Conservation (phyloP, 1,139 yeast species). For the Kodamaea plutei region DNA sequence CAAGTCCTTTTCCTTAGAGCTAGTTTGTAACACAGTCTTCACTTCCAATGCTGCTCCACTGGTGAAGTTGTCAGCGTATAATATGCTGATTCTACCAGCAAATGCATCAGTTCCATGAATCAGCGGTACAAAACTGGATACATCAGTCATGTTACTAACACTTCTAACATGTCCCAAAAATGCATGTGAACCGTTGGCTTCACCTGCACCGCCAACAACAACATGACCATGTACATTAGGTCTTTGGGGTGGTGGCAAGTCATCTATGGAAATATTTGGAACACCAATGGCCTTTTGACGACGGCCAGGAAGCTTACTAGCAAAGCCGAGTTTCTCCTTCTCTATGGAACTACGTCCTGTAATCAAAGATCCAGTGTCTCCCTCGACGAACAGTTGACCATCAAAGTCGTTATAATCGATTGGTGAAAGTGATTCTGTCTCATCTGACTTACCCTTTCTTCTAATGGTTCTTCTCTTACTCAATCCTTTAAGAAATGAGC, state of each 20-base stretch:
- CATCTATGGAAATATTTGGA: slow-evolving; percentile 35
- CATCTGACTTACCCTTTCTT: slow-evolving; percentile 9
- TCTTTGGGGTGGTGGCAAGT: slow-evolving; percentile 40
- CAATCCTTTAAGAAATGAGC: slow-evolving; percentile 34
- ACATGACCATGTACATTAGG: slow-evolving; percentile 15
- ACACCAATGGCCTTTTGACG: slow-evolving; percentile 18
- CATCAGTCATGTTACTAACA: slow-evolving; percentile 26
- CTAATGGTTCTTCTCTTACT: slow-evolving; percentile 23
- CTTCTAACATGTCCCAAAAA: slow-evolving; percentile 24
- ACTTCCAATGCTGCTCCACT: slow-evolving; percentile 35
- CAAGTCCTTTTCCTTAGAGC: slow-evolving; percentile 53
- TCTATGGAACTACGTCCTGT: slow-evolving; percentile 14
- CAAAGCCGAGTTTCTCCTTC: slow-evolving; percentile 12
- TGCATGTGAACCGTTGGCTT: slow-evolving; percentile 4
- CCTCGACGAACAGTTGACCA: slow-evolving; percentile 2
- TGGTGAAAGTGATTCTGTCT: slow-evolving; percentile 10
- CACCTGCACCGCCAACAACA: slow-evolving; percentile 4
- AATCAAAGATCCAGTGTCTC: neutral
- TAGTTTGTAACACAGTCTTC: slow-evolving; percentile 48
- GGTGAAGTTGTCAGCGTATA: slow-evolving; percentile 35
- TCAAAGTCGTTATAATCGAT: slow-evolving; percentile 7
- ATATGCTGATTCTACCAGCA: slow-evolving; percentile 53
- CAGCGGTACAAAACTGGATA: slow-evolving; percentile 36
- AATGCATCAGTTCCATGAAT: slow-evolving; percentile 29
- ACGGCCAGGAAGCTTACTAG: neutral